Conservation (phyloP, 225 moss, liverwort and hornwort species). For the Straminergon stramineum region DNA sequence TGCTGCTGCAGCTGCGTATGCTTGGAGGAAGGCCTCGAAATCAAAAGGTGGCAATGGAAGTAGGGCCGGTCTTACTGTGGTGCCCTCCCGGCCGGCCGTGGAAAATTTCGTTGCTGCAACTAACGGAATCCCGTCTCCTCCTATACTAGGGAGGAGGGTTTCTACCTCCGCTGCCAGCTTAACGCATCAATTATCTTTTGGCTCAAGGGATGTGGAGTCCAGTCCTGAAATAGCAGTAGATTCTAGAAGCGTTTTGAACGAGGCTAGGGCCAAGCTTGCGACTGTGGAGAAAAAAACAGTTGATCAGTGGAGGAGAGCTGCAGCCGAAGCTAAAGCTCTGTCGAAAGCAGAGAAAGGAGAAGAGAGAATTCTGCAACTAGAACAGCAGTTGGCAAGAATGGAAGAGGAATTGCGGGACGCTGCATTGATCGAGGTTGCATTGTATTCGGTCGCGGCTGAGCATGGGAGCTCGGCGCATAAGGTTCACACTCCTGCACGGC, state of each 20-base stretch:
- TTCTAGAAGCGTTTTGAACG: slow-evolving; percentile 71
- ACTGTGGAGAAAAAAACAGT: slow-evolving; percentile 82
- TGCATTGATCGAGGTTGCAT: slow-evolving; percentile 81
- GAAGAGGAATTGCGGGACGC: slow-evolving; percentile 84
- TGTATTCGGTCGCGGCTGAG: slow-evolving; percentile 87
- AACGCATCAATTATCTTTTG: slow-evolving; percentile 32
- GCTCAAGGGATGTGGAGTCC: slow-evolving; percentile 26
- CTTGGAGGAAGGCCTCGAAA: slow-evolving; percentile 51
- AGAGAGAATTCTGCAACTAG: slow-evolving; percentile 40
- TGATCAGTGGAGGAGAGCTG: slow-evolving; percentile 80
- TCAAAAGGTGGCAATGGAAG: slow-evolving; percentile 23
- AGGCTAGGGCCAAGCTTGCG: slow-evolving; percentile 84
- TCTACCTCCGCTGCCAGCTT: slow-evolving; percentile 17
- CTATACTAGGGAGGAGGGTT: slow-evolving; percentile 36
- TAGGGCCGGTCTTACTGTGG: slow-evolving; percentile 35
- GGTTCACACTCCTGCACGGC: slow-evolving; percentile 96
- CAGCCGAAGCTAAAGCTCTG: slow-evolving; percentile 60
- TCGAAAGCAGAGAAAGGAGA: slow-evolving; percentile 71
- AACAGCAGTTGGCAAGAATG: slow-evolving; percentile 47
- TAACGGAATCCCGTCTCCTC: slow-evolving; percentile 31
- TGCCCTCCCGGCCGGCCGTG: slow-evolving; percentile 32
- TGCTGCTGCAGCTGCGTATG: slow-evolving; percentile 62
- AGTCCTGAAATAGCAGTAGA: slow-evolving; percentile 31
- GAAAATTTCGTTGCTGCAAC: slow-evolving; percentile 25
- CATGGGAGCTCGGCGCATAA: slow-evolving; percentile 94